Evolutionary conservation across 495 filamentous ascomycete species (phyloP).

Genomic region (Aspergillus homomorphus): DNA sequence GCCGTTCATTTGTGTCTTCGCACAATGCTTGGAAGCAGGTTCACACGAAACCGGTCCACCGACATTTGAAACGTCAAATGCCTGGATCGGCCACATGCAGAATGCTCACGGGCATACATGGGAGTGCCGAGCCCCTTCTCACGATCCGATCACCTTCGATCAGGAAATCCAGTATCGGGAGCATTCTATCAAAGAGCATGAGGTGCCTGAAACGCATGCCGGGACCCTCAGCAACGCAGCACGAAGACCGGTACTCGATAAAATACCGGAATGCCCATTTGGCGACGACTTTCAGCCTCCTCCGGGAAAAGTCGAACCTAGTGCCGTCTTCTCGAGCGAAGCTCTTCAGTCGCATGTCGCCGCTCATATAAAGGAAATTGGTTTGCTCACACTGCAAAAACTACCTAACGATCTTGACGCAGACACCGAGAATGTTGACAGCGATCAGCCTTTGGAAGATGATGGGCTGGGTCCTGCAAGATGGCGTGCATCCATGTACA

Average conservation of each 20-base stretch:
- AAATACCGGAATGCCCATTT: conserved; percentile 30
- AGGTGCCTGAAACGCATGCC: conserved; percentile 27
- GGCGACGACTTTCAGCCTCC: conserved; percentile 28
- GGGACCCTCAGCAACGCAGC: conserved; percentile 28
- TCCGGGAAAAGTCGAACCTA: conserved; percentile 23
- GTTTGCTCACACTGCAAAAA: conserved; percentile 33
- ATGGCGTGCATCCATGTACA: conserved; percentile 31
- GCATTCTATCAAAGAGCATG: conserved; percentile 30
- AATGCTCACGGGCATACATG: conserved; percentile 32
- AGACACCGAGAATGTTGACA: no score
- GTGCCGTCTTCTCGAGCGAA: conserved; percentile 28
- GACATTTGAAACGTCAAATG: conserved; percentile 34
- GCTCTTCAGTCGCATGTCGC: conserved; percentile 32
- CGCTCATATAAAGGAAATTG: conserved; percentile 34
- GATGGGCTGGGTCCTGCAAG: conserved; percentile 17
- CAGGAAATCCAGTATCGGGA: conserved; percentile 25
- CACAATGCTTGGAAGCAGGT: conserved; percentile 23
- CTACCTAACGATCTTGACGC: conserved; percentile 20
- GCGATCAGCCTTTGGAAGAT: conserved; percentile 22
- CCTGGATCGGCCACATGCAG: conserved; percentile 33
- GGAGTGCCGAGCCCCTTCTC: conserved; percentile 34
- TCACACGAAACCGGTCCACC: conserved; percentile 21
- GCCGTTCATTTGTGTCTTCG: conserved; percentile 30
- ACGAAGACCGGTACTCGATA: conserved; percentile 26
- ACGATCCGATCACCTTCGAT: conserved; percentile 28